Conservation (phyloP, 2,329 filamentous ascomycete species). For the Botrytis hyacinthi region DNA sequence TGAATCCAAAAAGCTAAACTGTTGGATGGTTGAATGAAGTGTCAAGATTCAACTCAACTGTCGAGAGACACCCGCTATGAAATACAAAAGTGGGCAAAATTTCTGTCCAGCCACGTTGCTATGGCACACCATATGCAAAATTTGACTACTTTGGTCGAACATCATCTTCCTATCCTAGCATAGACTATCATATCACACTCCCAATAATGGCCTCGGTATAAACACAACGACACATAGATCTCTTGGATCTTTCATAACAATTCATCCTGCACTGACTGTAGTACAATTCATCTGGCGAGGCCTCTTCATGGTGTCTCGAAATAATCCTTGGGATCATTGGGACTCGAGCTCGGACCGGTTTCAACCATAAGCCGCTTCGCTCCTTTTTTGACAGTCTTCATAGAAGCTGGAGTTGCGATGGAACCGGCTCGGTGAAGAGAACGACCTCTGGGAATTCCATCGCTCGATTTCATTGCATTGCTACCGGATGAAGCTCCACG, state of each 20-base stretch:
- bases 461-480: background rate
- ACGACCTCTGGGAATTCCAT: background rate
- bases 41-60: background rate
- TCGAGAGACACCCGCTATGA: background rate
- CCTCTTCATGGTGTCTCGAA: background rate
- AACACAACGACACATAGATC: background rate
- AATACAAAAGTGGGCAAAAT: background rate
- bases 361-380: background rate
- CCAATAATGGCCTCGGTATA: background rate
- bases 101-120: background rate
- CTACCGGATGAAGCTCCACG: background rate
- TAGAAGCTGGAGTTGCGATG: background rate
- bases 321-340: background rate
- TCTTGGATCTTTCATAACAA: background rate
- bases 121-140: background rate
- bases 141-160: background rate
- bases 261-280: background rate
- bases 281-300: background rate
- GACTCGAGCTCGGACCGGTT: background rate
- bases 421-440: background rate
- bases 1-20: background rate
- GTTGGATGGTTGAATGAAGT: background rate
- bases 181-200: conserved; percentile 3
- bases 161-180: conserved; percentile 2
- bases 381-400: background rate